Evolutionary conservation across 305 asterid genomes (phyloP), one percentile per base, ranked within the genome.

Genomic region (Euphrasia arctica): DNA sequence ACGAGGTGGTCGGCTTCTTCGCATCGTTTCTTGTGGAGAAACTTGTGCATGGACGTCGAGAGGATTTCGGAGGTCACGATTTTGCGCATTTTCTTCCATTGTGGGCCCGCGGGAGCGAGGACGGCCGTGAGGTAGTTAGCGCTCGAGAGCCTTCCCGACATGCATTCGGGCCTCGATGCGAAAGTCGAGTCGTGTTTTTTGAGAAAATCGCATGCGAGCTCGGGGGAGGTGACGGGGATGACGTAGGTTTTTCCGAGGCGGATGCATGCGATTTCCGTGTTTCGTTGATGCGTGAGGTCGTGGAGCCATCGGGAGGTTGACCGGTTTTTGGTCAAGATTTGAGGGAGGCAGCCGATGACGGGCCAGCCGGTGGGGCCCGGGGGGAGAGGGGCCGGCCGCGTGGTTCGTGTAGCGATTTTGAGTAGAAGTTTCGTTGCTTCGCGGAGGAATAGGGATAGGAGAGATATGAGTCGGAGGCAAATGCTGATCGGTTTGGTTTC

Each of bases 31-130:
- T 10, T 42, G 3, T 50, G 67, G 9, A 64, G 68, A 42, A 63
- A 47, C 45, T 1, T 4, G 58, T 60, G 66, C 55, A 41, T 36
- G 6, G 58, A 45, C 0, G 15, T 11, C 9, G 77, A 58, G 12
- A 75, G 77, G 54, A 71, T 45, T 31, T 63, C 62, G 0, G 57
- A 43, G 36, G 29, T 11, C 11, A 75, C 27, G 22, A 67, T 22
- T 29, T 32, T 75, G 31, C 69, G 63, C 76, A 67, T 75, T 59
- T 71, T 75, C 71, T 45, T 75, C 79, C 79, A 70, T 1, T 68
- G 74, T 0, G 67, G 62, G 0, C 77, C 68, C 0, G 9, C 1
- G 0, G 77, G 70, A 3, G 76, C 39, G 13, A 75, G 0, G 50
- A 4, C 41, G 1, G 45, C 14, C 1, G 68, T 13, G 12, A 41